Evolutionary conservation across 2,329 filamentous ascomycete species (phyloP).

Genomic region (Cordyceps farinosa): DNA sequence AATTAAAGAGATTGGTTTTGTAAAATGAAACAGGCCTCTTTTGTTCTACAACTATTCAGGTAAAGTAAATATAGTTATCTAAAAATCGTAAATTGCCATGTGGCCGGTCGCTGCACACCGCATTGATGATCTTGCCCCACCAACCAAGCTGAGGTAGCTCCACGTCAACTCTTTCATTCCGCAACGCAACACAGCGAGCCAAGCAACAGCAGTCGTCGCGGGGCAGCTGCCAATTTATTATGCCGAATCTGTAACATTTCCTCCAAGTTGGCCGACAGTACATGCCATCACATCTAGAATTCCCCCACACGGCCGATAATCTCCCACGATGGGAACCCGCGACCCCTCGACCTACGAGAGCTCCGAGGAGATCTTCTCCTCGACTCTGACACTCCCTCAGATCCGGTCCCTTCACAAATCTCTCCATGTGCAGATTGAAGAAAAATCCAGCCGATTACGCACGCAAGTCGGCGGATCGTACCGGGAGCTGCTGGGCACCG

Average conservation of each 20-base stretch:
- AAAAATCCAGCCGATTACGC: conserved; percentile 59
- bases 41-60: too few relatives aligned
- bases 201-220: background rate
- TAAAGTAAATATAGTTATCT: too few relatives aligned
- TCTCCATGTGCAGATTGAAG: conserved; percentile 57
- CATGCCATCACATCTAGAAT: background rate
- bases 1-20: too few relatives aligned
- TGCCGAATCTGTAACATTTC: background rate
- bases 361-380: conserved; percentile 53
- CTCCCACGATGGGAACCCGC: conserved; percentile 37
- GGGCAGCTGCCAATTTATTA: background rate
- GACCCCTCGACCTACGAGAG: conserved; percentile 45
- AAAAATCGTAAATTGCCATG: background rate
- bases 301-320: background rate
- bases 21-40: too few relatives aligned
- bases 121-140: background rate
- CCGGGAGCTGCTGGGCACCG: conserved; percentile 84
- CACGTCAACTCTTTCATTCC: conserved; percentile 7
- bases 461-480: conserved; percentile 68
- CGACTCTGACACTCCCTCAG: conserved; percentile 57
- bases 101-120: background rate
- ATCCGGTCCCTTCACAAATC: conserved; percentile 60
- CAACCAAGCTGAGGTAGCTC: background rate
- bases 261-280: background rate
- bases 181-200: background rate